phyloP scores from a whole-genome alignment of 148 eudicot genomes.

The Cornus kousa region DNA sequence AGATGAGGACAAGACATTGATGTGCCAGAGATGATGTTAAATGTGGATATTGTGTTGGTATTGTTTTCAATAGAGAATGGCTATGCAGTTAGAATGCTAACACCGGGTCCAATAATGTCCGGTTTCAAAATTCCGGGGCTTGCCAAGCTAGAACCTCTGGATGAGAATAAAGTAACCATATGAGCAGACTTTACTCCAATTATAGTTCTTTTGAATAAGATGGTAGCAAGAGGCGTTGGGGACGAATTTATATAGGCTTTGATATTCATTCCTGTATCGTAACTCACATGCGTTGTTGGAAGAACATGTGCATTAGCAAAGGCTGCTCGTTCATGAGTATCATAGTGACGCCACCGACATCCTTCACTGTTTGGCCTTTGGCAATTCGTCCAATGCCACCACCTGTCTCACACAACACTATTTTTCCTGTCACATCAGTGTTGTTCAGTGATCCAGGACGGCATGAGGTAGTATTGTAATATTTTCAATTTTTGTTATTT shows the following conservation, averaged over 20 bases:
- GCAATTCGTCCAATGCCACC: slow-evolving; percentile 5
- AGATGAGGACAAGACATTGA: slow-evolving; percentile 50
- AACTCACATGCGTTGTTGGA: slow-evolving; percentile 24
- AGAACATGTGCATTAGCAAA: slow-evolving; percentile 26
- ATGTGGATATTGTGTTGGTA: slow-evolving; percentile 17
- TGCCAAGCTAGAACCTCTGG: slow-evolving; percentile 32
- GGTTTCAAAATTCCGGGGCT: slow-evolving; percentile 40
- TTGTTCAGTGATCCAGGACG: slow-evolving; percentile 10
- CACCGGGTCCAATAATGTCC: slow-evolving; percentile 42
- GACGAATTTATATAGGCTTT: slow-evolving; percentile 31
- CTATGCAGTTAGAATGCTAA: slow-evolving; percentile 38
- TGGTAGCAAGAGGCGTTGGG: slow-evolving; percentile 21
- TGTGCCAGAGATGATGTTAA: slow-evolving; percentile 37
- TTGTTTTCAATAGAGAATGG: slow-evolving; percentile 23
- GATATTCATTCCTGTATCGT: slow-evolving; percentile 25
- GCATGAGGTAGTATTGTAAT: slow-evolving; percentile 17
- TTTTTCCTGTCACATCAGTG: slow-evolving; percentile 26
- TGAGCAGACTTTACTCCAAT: slow-evolving; percentile 36
- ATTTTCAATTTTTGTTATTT: too few species aligned
- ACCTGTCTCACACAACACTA: slow-evolving; percentile 30
- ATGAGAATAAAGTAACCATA: slow-evolving; percentile 29
- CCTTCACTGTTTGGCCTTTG: slow-evolving; percentile 25
- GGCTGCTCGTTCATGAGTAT: slow-evolving; percentile 21
- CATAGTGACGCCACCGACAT: slow-evolving; percentile 39
- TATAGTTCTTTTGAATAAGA: slow-evolving; percentile 28